These are phyloP conservation scores for Penicillium italicum DNA, from an alignment of 2,329 filamentous ascomycete genomes.

Conservation along the genomic window DNA sequence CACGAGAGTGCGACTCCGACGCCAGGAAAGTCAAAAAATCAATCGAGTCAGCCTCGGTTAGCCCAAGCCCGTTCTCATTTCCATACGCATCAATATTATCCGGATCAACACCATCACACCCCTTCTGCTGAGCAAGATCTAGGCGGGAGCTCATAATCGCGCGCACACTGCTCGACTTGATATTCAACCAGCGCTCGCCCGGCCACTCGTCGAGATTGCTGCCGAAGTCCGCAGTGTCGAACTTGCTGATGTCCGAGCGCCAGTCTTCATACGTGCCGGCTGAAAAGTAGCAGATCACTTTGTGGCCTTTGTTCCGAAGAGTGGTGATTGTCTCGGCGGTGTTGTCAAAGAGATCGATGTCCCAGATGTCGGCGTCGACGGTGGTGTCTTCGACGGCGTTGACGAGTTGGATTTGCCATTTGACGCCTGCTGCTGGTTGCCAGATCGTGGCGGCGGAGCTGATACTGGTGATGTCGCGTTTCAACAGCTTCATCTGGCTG, in stretches of 20 bases:
- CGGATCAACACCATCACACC: slow-evolving; percentile 66
- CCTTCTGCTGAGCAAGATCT: slow-evolving; percentile 56
- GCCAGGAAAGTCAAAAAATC: slow-evolving; percentile 61
- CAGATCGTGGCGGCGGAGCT: slow-evolving; percentile 33
- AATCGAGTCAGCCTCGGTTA: slow-evolving; percentile 57
- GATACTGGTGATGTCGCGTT: background rate
- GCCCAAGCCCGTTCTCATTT: slow-evolving; percentile 62
- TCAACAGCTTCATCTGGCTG: background rate
- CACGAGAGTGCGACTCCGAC: slow-evolving; percentile 49
- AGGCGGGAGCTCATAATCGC: slow-evolving; percentile 62
- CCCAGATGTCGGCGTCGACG: slow-evolving; percentile 55
- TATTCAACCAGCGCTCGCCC: slow-evolving; percentile 64
- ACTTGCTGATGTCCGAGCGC: slow-evolving; percentile 56
- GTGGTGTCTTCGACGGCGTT: slow-evolving; percentile 42
- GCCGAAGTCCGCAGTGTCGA: slow-evolving; percentile 56
- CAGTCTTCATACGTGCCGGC: slow-evolving; percentile 66
- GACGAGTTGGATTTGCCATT: slow-evolving; percentile 62
- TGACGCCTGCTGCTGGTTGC: slow-evolving; percentile 51
- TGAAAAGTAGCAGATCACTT: slow-evolving; percentile 72
- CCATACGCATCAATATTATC: slow-evolving; percentile 68
- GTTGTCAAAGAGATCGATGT: slow-evolving; percentile 60
- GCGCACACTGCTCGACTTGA: slow-evolving; percentile 55
- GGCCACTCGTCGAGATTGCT: slow-evolving; percentile 60
- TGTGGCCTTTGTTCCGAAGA: slow-evolving; percentile 52
- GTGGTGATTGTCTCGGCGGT: slow-evolving; percentile 45